Percentiles rank a stretch among this genome's conserved stretches.
phyloP scores from a whole-genome alignment of 495 filamentous ascomycete species.

The Lasiosphaeris hirsuta region DNA sequence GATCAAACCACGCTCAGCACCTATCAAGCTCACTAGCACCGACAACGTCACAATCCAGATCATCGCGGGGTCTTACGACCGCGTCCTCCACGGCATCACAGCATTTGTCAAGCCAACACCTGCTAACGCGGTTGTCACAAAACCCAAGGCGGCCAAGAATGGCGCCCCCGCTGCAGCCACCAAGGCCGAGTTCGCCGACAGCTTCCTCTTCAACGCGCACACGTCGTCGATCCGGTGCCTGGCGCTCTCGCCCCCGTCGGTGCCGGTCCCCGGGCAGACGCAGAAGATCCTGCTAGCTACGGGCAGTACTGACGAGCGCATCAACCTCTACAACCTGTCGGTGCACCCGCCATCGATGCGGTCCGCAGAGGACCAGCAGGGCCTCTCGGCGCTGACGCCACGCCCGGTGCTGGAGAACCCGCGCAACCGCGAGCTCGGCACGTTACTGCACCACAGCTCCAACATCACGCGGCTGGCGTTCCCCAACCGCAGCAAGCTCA shows the following conservation, averaged over 20 bases:
- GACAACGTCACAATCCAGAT: constrained; percentile 69
- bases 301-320: constrained; percentile 85
- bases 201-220: constrained; percentile 94
- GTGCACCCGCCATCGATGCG: constrained; percentile 56
- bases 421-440: constrained; percentile 82
- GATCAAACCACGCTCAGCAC: constrained; percentile 2
- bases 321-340: constrained; percentile 91
- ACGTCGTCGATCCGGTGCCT: constrained; percentile 84
- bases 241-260: constrained; percentile 76
- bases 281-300: constrained; percentile 83
- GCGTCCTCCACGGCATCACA: constrained; percentile 86
- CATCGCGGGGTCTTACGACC: constrained; percentile 91
- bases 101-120: constrained; percentile 55
- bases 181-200: constrained; percentile 74
- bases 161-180: background rate
- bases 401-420: constrained; percentile 75
- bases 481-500: constrained; percentile 80
- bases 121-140: background rate
- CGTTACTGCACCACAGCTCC: constrained; percentile 78
- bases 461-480: constrained; percentile 76
- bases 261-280: constrained; percentile 48
- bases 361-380: constrained; percentile 41
- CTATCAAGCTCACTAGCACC: constrained; percentile 27
- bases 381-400: constrained; percentile 58
- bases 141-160: constrained; percentile 17